Evolutionary conservation across 139 green algal genomes (phyloP), one percentile per base, ranked within the genome.

Genomic region (Volvox reticuliferus): DNA sequence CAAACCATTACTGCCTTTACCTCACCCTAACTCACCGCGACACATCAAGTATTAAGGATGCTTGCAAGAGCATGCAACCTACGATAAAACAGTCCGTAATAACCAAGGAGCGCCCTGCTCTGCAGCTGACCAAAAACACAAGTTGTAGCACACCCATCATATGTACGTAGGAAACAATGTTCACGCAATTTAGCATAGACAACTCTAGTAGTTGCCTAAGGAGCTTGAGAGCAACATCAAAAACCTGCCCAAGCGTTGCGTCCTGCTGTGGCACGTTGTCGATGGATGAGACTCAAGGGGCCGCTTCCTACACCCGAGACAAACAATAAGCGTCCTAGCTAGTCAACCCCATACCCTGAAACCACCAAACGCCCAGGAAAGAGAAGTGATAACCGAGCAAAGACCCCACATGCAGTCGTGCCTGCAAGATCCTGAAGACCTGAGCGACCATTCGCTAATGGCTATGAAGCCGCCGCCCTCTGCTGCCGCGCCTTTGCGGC

Each of bases 151-250:
- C 65, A 73, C 71, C 18, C 28, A 30, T 30, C 71, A 65, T 84
- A 84, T 65, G 36, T 84, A 84, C 78, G 78, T 84, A 68, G 22
- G 32, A 62, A 84, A 26, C 19, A 44, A 68, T 84, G 78, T 84
- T 84, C 78, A 84, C 78, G 78, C 78, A 65, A 19, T 19, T 84
- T 68, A 32, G 78, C 36, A 18, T 35, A 63, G 78, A 35, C 78
- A 84, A 84, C 30, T 18, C 75, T 81, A 81, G 71, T 61, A 82
- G 22, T 84, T 84, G 78, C 78, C 78, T 84, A 84, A 33, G 16
- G 0, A 44, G 20, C 36, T 65, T 12, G 20, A 68, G 17, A 84
- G 78, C 78, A 35, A 67, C 78, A 12, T 67, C 6, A 61, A 81
- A 81, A 81, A 81, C 75, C 75, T 81, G 75, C 75, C 21, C 71